Conservation (phyloP, 805 yeast genomes). For the Myxozyma sirexii region DNA sequence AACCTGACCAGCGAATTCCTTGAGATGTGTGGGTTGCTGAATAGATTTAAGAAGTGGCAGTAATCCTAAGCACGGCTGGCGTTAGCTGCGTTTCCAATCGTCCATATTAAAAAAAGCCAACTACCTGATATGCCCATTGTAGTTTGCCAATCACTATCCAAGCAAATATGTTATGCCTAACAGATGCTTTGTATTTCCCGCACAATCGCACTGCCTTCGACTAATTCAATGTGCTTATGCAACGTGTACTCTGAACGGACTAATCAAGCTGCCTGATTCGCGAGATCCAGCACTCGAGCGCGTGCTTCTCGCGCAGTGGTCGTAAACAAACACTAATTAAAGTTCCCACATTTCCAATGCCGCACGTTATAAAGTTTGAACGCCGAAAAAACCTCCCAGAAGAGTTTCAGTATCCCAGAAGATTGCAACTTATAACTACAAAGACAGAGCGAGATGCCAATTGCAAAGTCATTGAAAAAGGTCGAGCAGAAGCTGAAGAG, state of each 20-base stretch:
- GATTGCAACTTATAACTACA: no score
- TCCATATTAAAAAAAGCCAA: not conserved
- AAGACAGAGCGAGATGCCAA: no score
- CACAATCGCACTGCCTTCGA: no score
- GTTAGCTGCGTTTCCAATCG: not conserved
- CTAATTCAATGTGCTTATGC: no score
- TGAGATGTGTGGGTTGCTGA: constrained; percentile 61
- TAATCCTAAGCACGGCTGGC: constrained; percentile 52
- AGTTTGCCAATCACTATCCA: not conserved
- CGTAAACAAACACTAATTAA: not conserved
- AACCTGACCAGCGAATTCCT: constrained; percentile 62
- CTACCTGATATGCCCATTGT: constrained; percentile 24
- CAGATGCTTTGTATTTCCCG: no score
- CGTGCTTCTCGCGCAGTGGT: not conserved
- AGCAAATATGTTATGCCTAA: no score
- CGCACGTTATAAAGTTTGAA: constrained; percentile 4
- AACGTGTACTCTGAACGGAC: no score
- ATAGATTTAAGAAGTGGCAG: constrained; percentile 77
- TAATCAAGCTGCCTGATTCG: no score
- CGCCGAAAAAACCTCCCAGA: not conserved
- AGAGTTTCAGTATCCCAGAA: no score
- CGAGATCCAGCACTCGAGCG: no score
- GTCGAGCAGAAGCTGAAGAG: constrained; percentile 62
- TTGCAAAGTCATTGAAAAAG: constrained; percentile 66
- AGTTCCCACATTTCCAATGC: not conserved